Conservation (phyloP, 2,329 filamentous ascomycete species). For the Clarireedia sp. region DNA sequence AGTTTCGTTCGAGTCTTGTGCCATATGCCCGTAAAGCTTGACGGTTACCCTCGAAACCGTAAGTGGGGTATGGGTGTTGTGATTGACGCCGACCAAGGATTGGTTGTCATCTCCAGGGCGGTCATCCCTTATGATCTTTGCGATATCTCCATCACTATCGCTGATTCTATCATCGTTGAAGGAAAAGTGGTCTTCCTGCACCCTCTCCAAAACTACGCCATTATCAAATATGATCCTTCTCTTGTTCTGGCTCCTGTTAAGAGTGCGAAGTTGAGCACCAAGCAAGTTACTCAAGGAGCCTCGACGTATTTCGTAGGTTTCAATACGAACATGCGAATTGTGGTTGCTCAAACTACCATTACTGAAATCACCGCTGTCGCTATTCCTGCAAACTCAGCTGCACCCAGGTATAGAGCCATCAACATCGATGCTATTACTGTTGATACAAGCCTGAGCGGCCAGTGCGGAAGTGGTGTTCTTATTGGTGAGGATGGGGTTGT, state of each 20-base stretch:
- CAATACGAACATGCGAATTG: conserved; percentile 89
- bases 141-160: conserved; percentile 92
- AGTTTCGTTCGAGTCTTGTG: conserved; percentile 93
- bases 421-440: conserved; percentile 97
- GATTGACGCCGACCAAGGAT: conserved; percentile 92
- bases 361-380: conserved; percentile 97
- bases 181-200: conserved; percentile 95
- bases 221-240: conserved; percentile 88
- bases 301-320: conserved; percentile 97
- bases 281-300: conserved; percentile 83
- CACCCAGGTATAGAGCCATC: conserved; percentile 86
- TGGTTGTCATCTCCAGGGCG: conserved; percentile 88
- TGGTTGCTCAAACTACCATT: conserved; percentile 87
- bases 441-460: conserved; percentile 81
- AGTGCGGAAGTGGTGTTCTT: conserved; percentile 90
- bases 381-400: conserved; percentile 86
- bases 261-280: conserved; percentile 73
- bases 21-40: conserved; percentile 89
- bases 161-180: conserved; percentile 89
- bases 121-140: conserved; percentile 95
- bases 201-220: conserved; percentile 91
- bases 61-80: conserved; percentile 95
- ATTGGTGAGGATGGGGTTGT: conserved; percentile 85
- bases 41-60: conserved; percentile 91
- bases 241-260: conserved; percentile 91